These are phyloP conservation scores for Pythium chondricola DNA, from an alignment of 352 stramenopile species.

Conservation along the genomic window DNA sequence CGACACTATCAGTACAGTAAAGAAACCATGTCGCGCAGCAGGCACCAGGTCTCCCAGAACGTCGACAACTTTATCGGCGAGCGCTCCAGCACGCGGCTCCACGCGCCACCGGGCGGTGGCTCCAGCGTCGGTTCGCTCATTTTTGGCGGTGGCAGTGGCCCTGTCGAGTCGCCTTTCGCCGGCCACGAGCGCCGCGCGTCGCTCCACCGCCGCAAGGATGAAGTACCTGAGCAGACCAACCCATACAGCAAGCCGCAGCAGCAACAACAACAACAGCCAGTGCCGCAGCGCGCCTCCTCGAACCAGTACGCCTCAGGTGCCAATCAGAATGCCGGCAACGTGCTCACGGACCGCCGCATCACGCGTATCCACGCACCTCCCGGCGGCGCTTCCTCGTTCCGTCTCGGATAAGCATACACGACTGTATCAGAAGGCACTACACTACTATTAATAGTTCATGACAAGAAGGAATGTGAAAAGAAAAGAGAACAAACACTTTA, in stretches of 20 bases:
- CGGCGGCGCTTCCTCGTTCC: slow-evolving; percentile 77
- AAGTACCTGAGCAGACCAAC: slow-evolving; percentile 43
- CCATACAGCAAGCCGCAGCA: slow-evolving; percentile 26
- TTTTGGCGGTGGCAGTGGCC: slow-evolving; percentile 42
- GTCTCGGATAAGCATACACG: slow-evolving; percentile 42
- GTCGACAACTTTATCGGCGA: slow-evolving; percentile 72
- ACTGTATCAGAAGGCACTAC: too few relatives aligned
- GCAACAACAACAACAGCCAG: slow-evolving; percentile 21
- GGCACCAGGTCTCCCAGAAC: slow-evolving; percentile 67
- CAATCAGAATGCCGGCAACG: slow-evolving; percentile 88
- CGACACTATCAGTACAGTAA: too few relatives aligned
- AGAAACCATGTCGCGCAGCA: slow-evolving; percentile 53
- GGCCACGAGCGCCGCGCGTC: slow-evolving; percentile 41
- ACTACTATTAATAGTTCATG: too few relatives aligned
- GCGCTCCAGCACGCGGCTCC: slow-evolving; percentile 71
- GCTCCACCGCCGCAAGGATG: slow-evolving; percentile 34
- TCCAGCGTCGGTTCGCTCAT: slow-evolving; percentile 75
- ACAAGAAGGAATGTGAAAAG: too few relatives aligned
- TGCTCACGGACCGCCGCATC: slow-evolving; percentile 86
- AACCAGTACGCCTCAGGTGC: slow-evolving; percentile 79
- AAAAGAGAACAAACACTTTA: slow-evolving; percentile 8
- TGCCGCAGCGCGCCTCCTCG: slow-evolving; percentile 38
- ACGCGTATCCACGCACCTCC: slow-evolving; percentile 86
- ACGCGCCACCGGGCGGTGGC: slow-evolving; percentile 58
- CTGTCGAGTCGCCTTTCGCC: slow-evolving; percentile 38